Base-by-base conservation (phyloP, 2,329 filamentous ascomycete genomes). In the Penicillium griseofulvum region DNA sequence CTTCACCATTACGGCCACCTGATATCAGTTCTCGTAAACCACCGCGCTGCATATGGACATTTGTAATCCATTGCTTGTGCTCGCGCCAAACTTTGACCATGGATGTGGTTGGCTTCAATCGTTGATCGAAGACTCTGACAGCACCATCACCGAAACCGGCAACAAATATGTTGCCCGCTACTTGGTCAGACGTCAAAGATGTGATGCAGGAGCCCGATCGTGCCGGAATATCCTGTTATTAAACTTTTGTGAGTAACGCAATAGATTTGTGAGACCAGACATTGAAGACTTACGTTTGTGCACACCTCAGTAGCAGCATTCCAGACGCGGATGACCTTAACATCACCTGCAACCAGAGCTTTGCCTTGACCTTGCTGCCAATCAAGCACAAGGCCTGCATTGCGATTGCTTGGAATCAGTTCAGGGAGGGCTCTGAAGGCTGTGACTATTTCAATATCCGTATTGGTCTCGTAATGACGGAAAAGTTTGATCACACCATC, bases 61-160 rank as follows among this genome's bases (percentile, higher is more conserved):
- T 94, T 66, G 91, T 92, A 72, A 99, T 87, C 94, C 94, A 99
- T 65, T 95, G 90, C 57, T 88, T 87, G 68, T 97, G 93, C 66
- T 97, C 91, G 70, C 95, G 94, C 93, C 94, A 99, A 64, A 93
- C 92, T 74, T 89, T 90, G 52, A 97, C 88, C 92, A 97, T 97
- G 17, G 89, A 89, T 51, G 94, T 91, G 57, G 91, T 88, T 2
- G 91, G 88, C 59, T 87, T 87, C 59, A 90, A 77, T 12, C 94
- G 87, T 61, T 93, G 90, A 72, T 99, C 94, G 70, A 97, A 99
- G 5, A 97, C 91, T 49, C 94, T 85, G 41, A 99, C 87, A 1
- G 91, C 92, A 33, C 94, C 94, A 67, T 99, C 95, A 17, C 94
- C 94, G 67, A 97, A 99, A 3, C 94, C 94, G 38, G 94, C 94